Evolutionary conservation across 176 grass and related monocot species (phyloP), one percentile per base, ranked within the genome.

Genomic region (Chloris gayana): DNA sequence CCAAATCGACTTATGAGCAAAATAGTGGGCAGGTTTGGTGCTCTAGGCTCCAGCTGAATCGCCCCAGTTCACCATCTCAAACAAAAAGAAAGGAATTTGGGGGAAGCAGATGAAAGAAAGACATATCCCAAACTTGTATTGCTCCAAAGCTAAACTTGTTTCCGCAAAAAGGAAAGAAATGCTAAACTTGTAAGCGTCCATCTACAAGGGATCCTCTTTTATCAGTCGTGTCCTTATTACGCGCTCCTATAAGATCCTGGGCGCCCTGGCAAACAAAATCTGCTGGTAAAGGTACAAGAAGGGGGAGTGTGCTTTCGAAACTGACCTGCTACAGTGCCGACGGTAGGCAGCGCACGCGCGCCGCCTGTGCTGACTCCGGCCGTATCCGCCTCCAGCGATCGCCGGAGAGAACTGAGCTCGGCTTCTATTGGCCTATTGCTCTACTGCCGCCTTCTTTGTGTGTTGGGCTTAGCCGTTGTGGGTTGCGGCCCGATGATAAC

Each of bases 101-200:
- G 47, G 45, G 18, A 33, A 56, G 26, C 51, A 57, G 26, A 32
- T 75, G 71, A 63, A 88, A 84, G 87, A 50, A 84, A 84, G 81
- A 45, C 50, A 88, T 88, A 80, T 88, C 32, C 81, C 76, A 88
- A 84, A 80, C 70, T 88, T 84, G 62, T 50, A 37, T 37, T 37
- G 35, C 35, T 37, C 35, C 35, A 29, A 45, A 7, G 22, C 42
- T 37, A 14, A 19, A 74, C 41, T 75, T 56, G 62, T 31, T 53
- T 31, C 29, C 35, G 7, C 35, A 37, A 37, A 37, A 37, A 37
- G 7, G 35, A 37, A 37, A 37, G 35, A 37, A 67, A 53, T 37
- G 29, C 27, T 66, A 78, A 78, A 66, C 75, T 50, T 78, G 75
- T 8, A 47, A 47, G 33, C 29, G 75, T 62, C 74, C 9, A 31